These are phyloP conservation scores for Cydonia oblonga DNA, from an alignment of 331 rosid genomes.

Conservation along the genomic window DNA sequence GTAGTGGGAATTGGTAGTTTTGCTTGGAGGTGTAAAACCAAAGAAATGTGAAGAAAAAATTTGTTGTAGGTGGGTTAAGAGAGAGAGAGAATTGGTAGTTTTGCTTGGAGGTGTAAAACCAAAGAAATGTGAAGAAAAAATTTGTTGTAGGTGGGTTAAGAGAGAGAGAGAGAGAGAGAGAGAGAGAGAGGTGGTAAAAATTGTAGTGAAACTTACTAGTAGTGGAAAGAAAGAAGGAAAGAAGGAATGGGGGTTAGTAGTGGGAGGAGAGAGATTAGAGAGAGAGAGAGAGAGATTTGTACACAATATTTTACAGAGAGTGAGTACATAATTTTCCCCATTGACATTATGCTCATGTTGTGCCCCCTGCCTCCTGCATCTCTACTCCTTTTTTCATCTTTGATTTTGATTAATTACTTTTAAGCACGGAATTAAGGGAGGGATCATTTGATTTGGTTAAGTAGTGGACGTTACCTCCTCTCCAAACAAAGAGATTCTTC, in stretches of 20 bases:
- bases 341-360: neutral
- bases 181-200: neutral
- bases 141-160: neutral
- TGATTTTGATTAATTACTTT: too few species aligned
- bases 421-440: too few species aligned
- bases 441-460: too few species aligned
- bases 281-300: constrained; percentile 1
- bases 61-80: neutral
- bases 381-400: too few species aligned
- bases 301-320: constrained; percentile 12
- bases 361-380: neutral
- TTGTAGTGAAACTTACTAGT: neutral
- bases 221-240: neutral
- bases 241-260: neutral
- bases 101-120: constrained; percentile 8
- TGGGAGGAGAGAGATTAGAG: neutral
- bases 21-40: constrained; percentile 8
- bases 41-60: neutral
- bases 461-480: too few species aligned
- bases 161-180: neutral
- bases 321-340: constrained; percentile 1
- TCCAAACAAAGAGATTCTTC: too few species aligned
- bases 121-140: neutral
- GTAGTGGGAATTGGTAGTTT: constrained; percentile 1
- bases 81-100: neutral